phyloP scores from a whole-genome alignment of 2,329 filamentous ascomycete genomes.

The Botrytis pseudocinerea region DNA sequence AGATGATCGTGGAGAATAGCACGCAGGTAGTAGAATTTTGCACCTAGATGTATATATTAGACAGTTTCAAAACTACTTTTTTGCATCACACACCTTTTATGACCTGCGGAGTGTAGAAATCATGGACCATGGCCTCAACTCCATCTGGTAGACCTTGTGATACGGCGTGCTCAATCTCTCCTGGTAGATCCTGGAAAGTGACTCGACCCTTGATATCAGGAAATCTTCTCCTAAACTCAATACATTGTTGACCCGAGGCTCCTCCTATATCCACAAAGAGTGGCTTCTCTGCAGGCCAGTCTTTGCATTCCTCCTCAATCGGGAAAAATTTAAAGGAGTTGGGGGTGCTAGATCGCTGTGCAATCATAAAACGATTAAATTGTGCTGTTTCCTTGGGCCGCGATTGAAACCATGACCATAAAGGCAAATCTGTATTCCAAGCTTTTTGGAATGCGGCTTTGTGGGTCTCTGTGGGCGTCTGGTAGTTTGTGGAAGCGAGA shows the following conservation, averaged over 20 bases:
- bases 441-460: conserved; percentile 22
- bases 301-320: conserved; percentile 8
- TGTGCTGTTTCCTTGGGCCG: conserved; percentile 16
- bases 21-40: conserved; percentile 43
- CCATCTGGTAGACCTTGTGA: conserved; percentile 35
- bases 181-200: conserved; percentile 45
- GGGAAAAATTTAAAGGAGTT: conserved; percentile 18
- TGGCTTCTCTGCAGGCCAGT: conserved; percentile 35
- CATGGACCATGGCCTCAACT: conserved; percentile 37
- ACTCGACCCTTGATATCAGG: conserved; percentile 31
- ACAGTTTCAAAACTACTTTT: neutral
- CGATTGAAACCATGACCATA: conserved; percentile 18
- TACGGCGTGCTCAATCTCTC: conserved; percentile 25
- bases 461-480: neutral
- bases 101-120: conserved; percentile 39
- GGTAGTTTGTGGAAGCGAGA: neutral
- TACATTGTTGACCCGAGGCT: neutral
- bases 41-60: conserved; percentile 8
- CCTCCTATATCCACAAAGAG: conserved; percentile 15
- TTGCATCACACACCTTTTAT: conserved; percentile 27
- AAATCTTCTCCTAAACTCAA: conserved; percentile 3
- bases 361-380: conserved; percentile 24
- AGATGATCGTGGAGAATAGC: conserved; percentile 45
- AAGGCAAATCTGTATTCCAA: conserved; percentile 20
- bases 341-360: conserved; percentile 6